Evolutionary conservation across 768 basidiomycete species (phyloP), one percentile per base, ranked within the genome.

Genomic region (Podaxis sp.): DNA sequence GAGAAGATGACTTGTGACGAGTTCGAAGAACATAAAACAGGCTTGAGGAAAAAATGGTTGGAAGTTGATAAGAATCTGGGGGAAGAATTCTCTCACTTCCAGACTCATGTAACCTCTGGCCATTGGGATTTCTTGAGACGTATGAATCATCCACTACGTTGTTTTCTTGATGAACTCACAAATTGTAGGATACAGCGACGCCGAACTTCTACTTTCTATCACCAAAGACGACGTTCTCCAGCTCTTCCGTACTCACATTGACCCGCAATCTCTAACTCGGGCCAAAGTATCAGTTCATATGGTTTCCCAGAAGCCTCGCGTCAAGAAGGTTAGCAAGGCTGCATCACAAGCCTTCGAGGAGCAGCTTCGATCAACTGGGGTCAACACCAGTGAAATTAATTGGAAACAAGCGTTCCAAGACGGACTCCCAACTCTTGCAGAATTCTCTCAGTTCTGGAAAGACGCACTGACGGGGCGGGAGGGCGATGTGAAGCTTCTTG

Each of bases 51-150:
- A 69, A 89, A 87, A 67, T 91, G 91, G 87, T 75, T 85, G 61
- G 95, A 98, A 70, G 88, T 84, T 37, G 79, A 87, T 67, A 98
- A 98, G 81, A 98, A 97, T 70, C 72, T 98, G 52, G 76, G 77
- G 6, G 91, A 96, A 68, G 97, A 99, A 75, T 76, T 79, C 2
- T 73, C 75, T n/a, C 77, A 79, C 63, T 92, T 87, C 68, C 87
- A 89, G 77, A 65, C 68, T 16, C 84, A 91, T 53, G 85, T 98
- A 63, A 84, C 84, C 63, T 85, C 81, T 23, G 90, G 94, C 3
- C 92, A 90, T 65, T 84, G 87, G 64, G 95, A 98, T 74, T 99
- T 98, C 78, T 73, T 84, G 61, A 82, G 90, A 70, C 83, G 95
- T 94, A 71, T 72, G 89, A 38, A 82, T 10, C 25, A 23, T 14